Evolutionary conservation across 768 basidiomycete species (phyloP).

Genomic region (Pseudohyphozyma bogoriensis): DNA sequence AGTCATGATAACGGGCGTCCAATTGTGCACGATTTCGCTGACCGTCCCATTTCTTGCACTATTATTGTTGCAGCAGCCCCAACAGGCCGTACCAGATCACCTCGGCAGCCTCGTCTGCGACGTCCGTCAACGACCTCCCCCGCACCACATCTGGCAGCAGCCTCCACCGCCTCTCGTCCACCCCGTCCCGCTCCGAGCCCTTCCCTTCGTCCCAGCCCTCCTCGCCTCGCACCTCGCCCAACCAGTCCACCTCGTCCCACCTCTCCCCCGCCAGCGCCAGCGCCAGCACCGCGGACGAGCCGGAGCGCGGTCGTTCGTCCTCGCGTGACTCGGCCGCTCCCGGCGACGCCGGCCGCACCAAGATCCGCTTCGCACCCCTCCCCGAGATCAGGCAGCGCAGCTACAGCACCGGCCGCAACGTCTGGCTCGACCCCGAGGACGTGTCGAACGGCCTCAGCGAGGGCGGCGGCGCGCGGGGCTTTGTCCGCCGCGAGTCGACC

Average conservation of each 20-base stretch:
- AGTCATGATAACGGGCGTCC: too few relatives aligned
- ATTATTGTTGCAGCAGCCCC: background rate
- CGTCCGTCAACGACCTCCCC: background rate
- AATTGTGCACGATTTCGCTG: too few relatives aligned
- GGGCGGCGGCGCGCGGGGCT: background rate
- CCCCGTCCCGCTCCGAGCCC: background rate
- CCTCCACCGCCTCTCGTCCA: background rate
- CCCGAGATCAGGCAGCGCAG: conserved; percentile 21
- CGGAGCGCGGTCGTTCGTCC: background rate
- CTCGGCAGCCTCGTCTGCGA: background rate
- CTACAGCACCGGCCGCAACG: conserved; percentile 25
- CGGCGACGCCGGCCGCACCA: background rate
- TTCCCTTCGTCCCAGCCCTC: too few relatives aligned
- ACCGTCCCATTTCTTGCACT: too few relatives aligned
- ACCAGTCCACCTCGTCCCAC: background rate
- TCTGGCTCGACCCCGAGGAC: conserved; percentile 21
- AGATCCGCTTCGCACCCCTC: conserved; percentile 24
- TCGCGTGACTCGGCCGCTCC: background rate
- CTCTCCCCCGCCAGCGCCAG: background rate
- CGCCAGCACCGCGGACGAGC: background rate
- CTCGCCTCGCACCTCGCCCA: background rate
- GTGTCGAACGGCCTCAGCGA: background rate
- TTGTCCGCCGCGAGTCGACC: background rate
- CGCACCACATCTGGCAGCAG: background rate
- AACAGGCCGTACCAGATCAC: background rate